Conservation (phyloP, 768 basidiomycete species). For the Rhodosporidiobolus odoratus region DNA sequence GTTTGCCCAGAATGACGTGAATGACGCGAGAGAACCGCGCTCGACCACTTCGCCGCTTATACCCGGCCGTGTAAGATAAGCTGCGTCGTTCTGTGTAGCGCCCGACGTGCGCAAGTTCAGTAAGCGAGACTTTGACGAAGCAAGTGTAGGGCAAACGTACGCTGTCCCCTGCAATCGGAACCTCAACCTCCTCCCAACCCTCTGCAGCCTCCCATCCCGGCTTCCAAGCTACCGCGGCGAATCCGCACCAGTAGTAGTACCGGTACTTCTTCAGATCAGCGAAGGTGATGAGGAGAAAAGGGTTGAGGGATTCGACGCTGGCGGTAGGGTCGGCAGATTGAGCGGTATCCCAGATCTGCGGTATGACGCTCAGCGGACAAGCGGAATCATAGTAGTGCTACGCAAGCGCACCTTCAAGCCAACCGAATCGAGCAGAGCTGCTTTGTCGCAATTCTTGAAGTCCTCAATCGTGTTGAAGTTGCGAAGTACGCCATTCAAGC, state of each 20-base stretch:
- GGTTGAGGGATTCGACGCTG: conserved; percentile 57
- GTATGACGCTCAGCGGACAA: conserved; percentile 5
- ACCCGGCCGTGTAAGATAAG: not conserved
- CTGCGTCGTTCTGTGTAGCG: not conserved
- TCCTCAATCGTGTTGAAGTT: conserved; percentile 98
- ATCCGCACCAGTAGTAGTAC: conserved; percentile 97
- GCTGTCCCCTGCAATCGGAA: not conserved
- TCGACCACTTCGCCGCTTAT: not conserved
- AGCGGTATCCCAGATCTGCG: conserved; percentile 63
- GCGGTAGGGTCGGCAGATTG: conserved; percentile 27
- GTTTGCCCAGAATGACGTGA: conserved; percentile 34
- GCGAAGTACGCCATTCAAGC: conserved; percentile 66
- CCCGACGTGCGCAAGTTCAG: too few species aligned
- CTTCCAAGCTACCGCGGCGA: conserved; percentile 83
- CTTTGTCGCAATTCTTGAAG: conserved; percentile 84
- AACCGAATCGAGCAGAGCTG: conserved; percentile 68
- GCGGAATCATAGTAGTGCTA: not conserved
- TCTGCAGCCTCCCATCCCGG: conserved; percentile 51
- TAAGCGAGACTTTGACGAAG: not conserved
- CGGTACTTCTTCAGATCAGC: conserved; percentile 98
- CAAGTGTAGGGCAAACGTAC: not conserved
- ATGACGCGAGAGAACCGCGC: conserved; percentile 2
- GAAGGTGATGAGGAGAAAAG: conserved; percentile 84
- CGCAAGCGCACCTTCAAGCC: conserved; percentile 57
- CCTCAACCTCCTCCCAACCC: not conserved